phyloP scores from a whole-genome alignment of 1,139 yeast species.

The Magnusiomyces ingens region DNA sequence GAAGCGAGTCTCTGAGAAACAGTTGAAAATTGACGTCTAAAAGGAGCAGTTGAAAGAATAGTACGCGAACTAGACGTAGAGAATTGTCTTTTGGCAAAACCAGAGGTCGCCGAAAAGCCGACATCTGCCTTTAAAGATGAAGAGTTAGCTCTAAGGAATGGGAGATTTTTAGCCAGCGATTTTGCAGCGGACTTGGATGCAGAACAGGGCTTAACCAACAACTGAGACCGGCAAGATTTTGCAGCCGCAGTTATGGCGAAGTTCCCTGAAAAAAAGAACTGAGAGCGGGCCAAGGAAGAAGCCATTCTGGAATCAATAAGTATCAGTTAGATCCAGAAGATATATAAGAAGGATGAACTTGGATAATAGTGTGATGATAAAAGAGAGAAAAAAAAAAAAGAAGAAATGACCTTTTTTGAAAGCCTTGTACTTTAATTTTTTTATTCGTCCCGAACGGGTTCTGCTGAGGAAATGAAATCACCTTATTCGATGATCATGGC shows the following conservation, averaged over 20 bases:
- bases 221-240: constrained; percentile 25
- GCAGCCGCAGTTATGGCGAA: constrained; percentile 26
- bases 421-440: too few species aligned
- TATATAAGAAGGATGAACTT: constrained; percentile 3
- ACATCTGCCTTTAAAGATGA: background rate
- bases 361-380: background rate
- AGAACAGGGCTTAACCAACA: constrained; percentile 13
- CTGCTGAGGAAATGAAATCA: background rate
- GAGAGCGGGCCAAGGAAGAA: constrained; percentile 30
- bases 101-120: background rate
- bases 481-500: background rate
- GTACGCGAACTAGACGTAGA: background rate
- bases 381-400: background rate
- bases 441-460: too few species aligned
- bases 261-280: constrained; percentile 31
- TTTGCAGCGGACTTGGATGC: background rate
- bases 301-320: constrained; percentile 5
- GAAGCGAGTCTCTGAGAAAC: constrained; percentile 8
- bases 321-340: background rate
- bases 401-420: background rate
- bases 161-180: background rate
- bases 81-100: background rate
- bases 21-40: constrained; percentile 13
- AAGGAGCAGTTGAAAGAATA: background rate
- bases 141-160: background rate